These are phyloP conservation scores for Hordeum marinum DNA, from an alignment of 176 grass and related monocot genomes.

Conservation along the genomic window DNA sequence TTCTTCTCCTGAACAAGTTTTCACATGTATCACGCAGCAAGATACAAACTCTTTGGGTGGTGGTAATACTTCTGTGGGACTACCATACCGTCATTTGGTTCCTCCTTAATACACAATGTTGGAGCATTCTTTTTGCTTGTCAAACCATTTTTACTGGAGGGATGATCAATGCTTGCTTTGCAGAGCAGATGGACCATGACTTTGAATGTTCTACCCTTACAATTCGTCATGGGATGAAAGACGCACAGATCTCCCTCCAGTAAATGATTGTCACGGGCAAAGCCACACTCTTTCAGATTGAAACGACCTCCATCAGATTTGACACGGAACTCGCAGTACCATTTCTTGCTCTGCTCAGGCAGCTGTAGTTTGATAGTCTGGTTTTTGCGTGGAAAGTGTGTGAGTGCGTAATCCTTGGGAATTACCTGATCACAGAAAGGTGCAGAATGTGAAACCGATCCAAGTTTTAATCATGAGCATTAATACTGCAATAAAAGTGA, in stretches of 20 bases:
- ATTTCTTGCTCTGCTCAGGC: not conserved
- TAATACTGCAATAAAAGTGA: not conserved
- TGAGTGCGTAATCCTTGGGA: not conserved
- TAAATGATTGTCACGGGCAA: not conserved
- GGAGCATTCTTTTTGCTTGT: not conserved
- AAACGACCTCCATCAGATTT: not conserved
- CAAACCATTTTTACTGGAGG: not conserved
- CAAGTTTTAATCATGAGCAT: not conserved
- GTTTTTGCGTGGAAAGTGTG: not conserved
- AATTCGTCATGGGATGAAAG: not conserved
- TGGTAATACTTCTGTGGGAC: not conserved
- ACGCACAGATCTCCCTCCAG: not conserved
- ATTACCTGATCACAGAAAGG: not conserved
- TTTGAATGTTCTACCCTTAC: not conserved
- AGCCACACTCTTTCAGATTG: not conserved
- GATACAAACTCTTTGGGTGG: not conserved
- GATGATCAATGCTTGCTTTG: not conserved
- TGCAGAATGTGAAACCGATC: not conserved
- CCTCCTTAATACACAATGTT: not conserved
- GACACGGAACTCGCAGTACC: not conserved
- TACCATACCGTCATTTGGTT: not conserved
- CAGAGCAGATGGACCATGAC: not conserved
- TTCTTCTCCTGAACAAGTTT: constrained; percentile 12
- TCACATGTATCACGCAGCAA: not conserved
- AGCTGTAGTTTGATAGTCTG: not conserved